Base-by-base conservation (phyloP, 2,329 filamentous ascomycete genomes). In the Monilinia fructigena region DNA sequence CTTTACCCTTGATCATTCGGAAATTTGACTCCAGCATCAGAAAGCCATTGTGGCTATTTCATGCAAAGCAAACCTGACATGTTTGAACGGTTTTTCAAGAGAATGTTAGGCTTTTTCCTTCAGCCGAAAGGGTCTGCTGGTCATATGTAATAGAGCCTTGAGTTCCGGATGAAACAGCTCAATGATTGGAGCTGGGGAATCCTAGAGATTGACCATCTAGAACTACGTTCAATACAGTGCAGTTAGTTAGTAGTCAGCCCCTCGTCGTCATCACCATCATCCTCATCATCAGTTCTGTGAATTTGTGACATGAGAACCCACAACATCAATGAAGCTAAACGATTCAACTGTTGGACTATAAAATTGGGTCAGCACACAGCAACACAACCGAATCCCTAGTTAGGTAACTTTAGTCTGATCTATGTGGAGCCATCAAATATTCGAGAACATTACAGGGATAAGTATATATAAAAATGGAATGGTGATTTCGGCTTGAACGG, bases 401-500 rank as follows among this genome's bases (percentile, higher is more conserved):
- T 58, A 26, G 55, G 55, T 40, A 12, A 47, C 14, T 20, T n/a
- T 47, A 45, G 11, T 45, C 40, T 28, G 40, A 7, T 28, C 55
- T 42, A 47, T 16, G 56, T 60, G 56, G 56, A 48, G 42, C 42
- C 35, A 42, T 48, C 26, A 60, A 23, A 48, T 23, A 60, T 60
- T 60, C 56, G 56, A 60, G 42, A 60, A 48, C 42, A 35, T 23
- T 35, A 31, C 56, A 60, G 28, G 56, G 31, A 23, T 38, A 18
- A 10, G 23, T 8, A 60, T 48, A 60, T 48, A 40, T 12, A 40
- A 35, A 35, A 35, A 59, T 59, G 26, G 47, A 47, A 40, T 59
- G 28, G 42, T 59, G 55, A 59, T 47, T 59, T 59, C 55, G 55
- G 55, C 40, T 55, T 47, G 55, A 35, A 31, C 40, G 26, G 55